Conservation (phyloP, 1,284 basidiomycete species). For the Ceratobasidium sp. region DNA sequence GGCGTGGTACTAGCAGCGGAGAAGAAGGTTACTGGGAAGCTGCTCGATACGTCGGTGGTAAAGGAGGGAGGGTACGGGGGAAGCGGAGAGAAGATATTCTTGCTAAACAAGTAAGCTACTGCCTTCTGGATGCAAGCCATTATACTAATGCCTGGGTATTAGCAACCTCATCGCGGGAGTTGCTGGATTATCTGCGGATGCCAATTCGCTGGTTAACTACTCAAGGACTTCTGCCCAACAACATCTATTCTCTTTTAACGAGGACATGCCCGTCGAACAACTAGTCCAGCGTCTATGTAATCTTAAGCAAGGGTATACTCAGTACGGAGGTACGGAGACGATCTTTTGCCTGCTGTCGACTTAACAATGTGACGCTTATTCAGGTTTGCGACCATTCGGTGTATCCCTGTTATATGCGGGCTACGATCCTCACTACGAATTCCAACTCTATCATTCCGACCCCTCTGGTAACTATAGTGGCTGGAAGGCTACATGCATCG, state of each 20-base stretch:
- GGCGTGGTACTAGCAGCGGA: constrained; percentile 98
- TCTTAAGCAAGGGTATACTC: constrained; percentile 98
- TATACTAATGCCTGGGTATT: constrained; percentile 26
- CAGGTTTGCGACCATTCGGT: constrained; percentile 95
- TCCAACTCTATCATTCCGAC: constrained; percentile 98
- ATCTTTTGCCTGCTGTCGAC: neutral
- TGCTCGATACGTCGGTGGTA: constrained; percentile 84
- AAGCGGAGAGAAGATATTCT: constrained; percentile 97
- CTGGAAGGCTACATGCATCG: constrained; percentile 99
- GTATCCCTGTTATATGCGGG: constrained; percentile 97
- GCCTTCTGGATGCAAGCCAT: constrained; percentile 21
- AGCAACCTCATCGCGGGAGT: constrained; percentile 97
- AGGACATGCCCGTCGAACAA: constrained; percentile 97
- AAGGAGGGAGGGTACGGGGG: constrained; percentile 92
- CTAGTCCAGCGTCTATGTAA: constrained; percentile 94
- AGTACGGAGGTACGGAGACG: constrained; percentile 82
- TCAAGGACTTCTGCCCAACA: constrained; percentile 89
- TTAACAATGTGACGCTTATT: neutral
- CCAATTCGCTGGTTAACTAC: constrained; percentile 96
- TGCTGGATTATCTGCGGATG: constrained; percentile 95
- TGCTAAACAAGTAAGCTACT: constrained; percentile 76
- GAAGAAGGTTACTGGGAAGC: constrained; percentile 98
- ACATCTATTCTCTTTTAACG: constrained; percentile 90
- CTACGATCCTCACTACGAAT: constrained; percentile 93
- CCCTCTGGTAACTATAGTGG: constrained; percentile 98